Evolutionary conservation across 2,329 filamentous ascomycete species (phyloP).

Genomic region (Curvularia sp.): DNA sequence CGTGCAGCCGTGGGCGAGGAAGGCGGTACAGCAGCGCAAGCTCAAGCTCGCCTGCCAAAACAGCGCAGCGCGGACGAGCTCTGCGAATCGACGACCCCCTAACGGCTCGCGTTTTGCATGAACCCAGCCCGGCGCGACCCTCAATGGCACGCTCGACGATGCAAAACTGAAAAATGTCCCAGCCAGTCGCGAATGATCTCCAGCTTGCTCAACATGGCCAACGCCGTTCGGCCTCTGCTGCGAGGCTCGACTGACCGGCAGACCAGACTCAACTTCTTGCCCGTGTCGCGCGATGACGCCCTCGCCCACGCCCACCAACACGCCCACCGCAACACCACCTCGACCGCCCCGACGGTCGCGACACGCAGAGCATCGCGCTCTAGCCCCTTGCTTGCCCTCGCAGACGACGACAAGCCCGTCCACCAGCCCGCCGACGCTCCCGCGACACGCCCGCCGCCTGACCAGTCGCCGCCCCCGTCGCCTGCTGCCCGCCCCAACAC

Average conservation of each 20-base stretch:
- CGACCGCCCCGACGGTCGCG: conserved; percentile 30
- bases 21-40: not conserved
- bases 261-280: conserved; percentile 40
- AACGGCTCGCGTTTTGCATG: conserved; percentile 39
- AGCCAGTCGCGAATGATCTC: conserved; percentile 28
- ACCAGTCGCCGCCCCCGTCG: conserved; percentile 9
- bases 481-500: conserved; percentile 33
- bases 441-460: not conserved
- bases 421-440: conserved; percentile 9
- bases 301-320: conserved; percentile 26
- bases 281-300: conserved; percentile 38
- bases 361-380: conserved; percentile 40
- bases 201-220: conserved; percentile 34
- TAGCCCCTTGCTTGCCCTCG: conserved; percentile 32
- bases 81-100: conserved; percentile 33
- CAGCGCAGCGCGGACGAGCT: conserved; percentile 32
- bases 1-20: conserved; percentile 6
- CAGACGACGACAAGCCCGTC: conserved; percentile 30
- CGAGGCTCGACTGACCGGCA: conserved; percentile 46
- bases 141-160: conserved; percentile 39
- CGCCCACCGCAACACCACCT: conserved; percentile 27
- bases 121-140: conserved; percentile 36
- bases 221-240: conserved; percentile 36
- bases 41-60: conserved; percentile 24
- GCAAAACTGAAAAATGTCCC: conserved; percentile 39